Conservation (phyloP, 129 eudicot species). For the Chrysanthemum makinoi region DNA sequence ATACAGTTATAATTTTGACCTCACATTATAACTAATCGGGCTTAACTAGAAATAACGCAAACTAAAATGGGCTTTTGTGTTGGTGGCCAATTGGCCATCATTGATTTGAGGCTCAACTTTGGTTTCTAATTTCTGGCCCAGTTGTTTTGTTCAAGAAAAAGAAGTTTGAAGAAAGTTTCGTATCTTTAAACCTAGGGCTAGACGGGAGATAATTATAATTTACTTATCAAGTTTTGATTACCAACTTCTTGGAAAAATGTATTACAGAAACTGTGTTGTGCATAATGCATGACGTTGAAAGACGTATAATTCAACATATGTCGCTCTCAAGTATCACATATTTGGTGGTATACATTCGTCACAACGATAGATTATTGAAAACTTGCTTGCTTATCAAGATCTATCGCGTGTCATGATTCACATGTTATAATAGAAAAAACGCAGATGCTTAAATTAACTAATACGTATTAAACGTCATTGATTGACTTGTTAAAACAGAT, state of each 20-base stretch:
- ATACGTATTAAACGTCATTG: neutral
- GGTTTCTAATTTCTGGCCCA: too few species aligned
- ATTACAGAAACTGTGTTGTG: neutral
- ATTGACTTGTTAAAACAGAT: neutral
- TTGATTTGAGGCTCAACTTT: too few species aligned
- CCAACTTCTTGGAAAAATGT: neutral
- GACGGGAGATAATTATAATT: too few species aligned
- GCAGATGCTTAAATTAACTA: neutral
- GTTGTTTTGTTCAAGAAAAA: too few species aligned
- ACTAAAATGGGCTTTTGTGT: too few species aligned
- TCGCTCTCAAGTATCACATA: slow-evolving; percentile 6
- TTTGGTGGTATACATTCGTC: slow-evolving; percentile 1
- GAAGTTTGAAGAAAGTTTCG: too few species aligned
- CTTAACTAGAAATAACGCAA: too few species aligned
- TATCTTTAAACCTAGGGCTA: too few species aligned
- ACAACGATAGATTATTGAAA: neutral
- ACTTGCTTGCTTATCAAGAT: neutral
- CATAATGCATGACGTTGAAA: neutral
- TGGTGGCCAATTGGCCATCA: too few species aligned
- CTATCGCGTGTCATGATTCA: neutral
- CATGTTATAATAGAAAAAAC: neutral
- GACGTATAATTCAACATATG: neutral
- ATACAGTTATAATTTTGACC: too few species aligned
- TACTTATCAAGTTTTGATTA: too few species aligned
- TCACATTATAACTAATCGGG: too few species aligned